A percentile compares a stretch with the other conserved stretches of the same genome.
These are phyloP conservation scores for Erythrophleum ivorense DNA, from an alignment of 331 rosid species.

Conservation along the genomic window DNA sequence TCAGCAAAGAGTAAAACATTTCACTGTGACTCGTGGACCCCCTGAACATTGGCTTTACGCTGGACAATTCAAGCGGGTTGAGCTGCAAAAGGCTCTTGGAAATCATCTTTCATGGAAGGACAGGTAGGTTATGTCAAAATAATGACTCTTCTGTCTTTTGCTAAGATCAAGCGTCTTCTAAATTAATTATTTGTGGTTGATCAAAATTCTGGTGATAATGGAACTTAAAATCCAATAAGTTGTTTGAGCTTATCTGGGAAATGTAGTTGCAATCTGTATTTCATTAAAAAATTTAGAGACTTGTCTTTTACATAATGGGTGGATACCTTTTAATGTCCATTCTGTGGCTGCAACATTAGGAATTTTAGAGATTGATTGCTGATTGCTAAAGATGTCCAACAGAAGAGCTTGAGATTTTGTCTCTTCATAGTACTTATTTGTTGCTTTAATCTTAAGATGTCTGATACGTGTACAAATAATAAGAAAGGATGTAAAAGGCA, in stretches of 20 bases:
- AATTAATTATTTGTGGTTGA: conserved; percentile 4
- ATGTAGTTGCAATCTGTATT: background rate
- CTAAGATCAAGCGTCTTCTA: conserved; percentile 16
- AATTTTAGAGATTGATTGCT: background rate
- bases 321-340: background rate
- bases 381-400: no score
- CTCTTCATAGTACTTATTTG: no score
- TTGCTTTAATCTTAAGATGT: no score
- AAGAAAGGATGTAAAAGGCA: no score
- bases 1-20: conserved; percentile 78
- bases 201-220: background rate
- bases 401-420: no score
- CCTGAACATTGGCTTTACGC: conserved; percentile 89
- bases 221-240: background rate
- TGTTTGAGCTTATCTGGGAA: background rate
- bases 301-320: background rate
- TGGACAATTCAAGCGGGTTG: conserved; percentile 74
- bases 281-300: background rate
- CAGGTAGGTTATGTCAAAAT: conserved; percentile 59
- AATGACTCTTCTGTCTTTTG: background rate
- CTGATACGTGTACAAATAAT: no score
- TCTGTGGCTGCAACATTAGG: background rate
- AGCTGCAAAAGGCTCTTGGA: conserved; percentile 93
- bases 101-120: conserved; percentile 98
- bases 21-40: conserved; percentile 60